phyloP scores from a whole-genome alignment of 176 grass and related monocot genomes.

The Avena insularis region DNA sequence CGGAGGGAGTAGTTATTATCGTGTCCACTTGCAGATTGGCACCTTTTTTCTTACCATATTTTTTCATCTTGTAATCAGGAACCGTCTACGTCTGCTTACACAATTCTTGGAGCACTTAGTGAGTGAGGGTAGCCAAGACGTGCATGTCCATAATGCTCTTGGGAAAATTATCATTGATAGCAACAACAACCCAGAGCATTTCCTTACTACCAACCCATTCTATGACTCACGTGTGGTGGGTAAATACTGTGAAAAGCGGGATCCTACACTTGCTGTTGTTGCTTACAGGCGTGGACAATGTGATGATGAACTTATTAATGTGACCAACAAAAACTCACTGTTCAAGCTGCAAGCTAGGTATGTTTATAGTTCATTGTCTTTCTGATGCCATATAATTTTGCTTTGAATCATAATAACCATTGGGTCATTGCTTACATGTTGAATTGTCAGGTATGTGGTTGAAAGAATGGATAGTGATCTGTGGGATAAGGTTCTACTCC shows the following conservation, averaged over 20 bases:
- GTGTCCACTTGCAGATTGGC: not conserved
- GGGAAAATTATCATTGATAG: conserved; percentile 98
- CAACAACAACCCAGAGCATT: conserved; percentile 98
- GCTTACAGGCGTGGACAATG: conserved; percentile 93
- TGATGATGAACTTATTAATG: conserved; percentile 89
- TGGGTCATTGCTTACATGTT: conserved; percentile 26
- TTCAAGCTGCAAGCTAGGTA: conserved; percentile 98
- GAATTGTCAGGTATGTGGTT: conserved; percentile 80
- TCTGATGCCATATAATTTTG: conserved; percentile 12
- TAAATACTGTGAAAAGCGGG: conserved; percentile 97
- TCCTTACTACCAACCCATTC: conserved; percentile 97
- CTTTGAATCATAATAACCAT: not conserved
- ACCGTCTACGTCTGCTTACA: conserved; percentile 75
- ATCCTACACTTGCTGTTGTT: conserved; percentile 97
- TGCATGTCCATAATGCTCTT: conserved; percentile 96
- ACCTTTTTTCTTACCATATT: conserved; percentile 2
- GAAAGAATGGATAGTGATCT: conserved; percentile 97
- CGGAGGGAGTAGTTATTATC: not conserved
- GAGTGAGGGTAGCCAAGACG: conserved; percentile 95
- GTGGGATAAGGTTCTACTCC: conserved; percentile 95
- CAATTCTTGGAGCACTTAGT: conserved; percentile 95
- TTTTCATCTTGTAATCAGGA: conserved; percentile 63
- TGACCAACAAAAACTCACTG: conserved; percentile 94
- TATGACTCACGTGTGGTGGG: conserved; percentile 96
- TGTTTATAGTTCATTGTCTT: conserved; percentile 32